A percentile compares a stretch with the other conserved stretches of the same genome.
These are phyloP conservation scores for Angophora floribunda DNA, from an alignment of 345 rosid genomes.

Conservation along the genomic window DNA sequence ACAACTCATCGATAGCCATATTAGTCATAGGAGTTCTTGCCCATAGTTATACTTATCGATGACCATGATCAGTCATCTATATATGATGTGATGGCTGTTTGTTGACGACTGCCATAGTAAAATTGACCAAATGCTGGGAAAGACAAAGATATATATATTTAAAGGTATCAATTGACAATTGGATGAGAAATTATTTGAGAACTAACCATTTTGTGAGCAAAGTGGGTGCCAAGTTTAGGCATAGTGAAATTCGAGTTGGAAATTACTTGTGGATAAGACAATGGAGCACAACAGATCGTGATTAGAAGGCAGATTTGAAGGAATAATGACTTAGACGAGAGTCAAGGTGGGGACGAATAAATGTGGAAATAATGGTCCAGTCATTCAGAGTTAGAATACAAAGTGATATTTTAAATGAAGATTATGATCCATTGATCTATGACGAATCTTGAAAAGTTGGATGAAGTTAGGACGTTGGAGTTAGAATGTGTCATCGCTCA, in stretches of 20 bases:
- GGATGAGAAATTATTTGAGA: background rate
- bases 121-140: background rate
- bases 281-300: background rate
- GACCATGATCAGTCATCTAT: background rate
- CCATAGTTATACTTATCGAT: background rate
- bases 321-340: background rate
- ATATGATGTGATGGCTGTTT: background rate
- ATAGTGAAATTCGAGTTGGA: background rate
- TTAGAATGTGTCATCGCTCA: background rate
- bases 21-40: background rate
- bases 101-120: background rate
- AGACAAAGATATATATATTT: background rate
- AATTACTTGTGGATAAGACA: background rate
- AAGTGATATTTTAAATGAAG: background rate
- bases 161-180: too few species aligned
- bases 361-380: background rate
- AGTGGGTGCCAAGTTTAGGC: background rate
- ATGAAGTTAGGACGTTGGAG: too few species aligned
- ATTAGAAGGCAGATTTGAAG: background rate
- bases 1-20: background rate
- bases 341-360: background rate
- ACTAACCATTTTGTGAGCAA: background rate
- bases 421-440: background rate
- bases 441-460: background rate
- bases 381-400: background rate